These are phyloP conservation scores for Candida methanosorbosa DNA, from an alignment of 805 yeast genomes.

Conservation along the genomic window DNA sequence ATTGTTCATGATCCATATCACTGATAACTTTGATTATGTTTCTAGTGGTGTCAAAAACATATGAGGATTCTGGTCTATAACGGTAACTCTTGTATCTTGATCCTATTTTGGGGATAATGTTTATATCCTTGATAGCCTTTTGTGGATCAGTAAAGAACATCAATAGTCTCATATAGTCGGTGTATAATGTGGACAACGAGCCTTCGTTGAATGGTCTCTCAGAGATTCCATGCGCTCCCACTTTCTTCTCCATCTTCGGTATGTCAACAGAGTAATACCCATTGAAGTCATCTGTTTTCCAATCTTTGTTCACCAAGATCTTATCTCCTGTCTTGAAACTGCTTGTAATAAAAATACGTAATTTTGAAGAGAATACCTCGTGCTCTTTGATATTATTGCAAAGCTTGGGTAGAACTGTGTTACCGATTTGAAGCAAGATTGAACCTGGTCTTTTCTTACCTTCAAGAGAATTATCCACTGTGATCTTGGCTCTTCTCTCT, in stretches of 20 bases:
- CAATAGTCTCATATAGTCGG: constrained; percentile 10
- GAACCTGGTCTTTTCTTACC: constrained; percentile 26
- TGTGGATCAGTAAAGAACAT: constrained; percentile 7
- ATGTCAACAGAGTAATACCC: constrained; percentile 6
- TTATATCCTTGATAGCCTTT: neutral
- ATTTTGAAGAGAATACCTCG: constrained; percentile 15
- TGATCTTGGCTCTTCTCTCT: constrained; percentile 13
- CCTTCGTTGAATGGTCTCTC: too few species aligned
- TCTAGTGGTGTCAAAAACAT: neutral
- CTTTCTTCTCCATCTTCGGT: neutral
- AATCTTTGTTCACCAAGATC: constrained; percentile 17
- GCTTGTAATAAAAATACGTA: constrained; percentile 14
- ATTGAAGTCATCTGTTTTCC: constrained; percentile 15
- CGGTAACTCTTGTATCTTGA: neutral
- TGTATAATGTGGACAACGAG: constrained; percentile 4
- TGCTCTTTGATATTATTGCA: constrained; percentile 11
- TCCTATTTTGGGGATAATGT: neutral
- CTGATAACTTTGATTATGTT: neutral
- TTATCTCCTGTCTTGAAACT: constrained; percentile 23
- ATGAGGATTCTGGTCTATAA: neutral
- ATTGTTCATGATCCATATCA: neutral
- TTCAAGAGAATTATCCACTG: constrained; percentile 14
- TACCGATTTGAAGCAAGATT: constrained; percentile 19
- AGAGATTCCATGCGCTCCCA: neutral
- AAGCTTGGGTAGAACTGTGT: constrained; percentile 14